Evolutionary conservation across 148 eudicot species (phyloP).

Genomic region (Simmondsia chinensis): DNA sequence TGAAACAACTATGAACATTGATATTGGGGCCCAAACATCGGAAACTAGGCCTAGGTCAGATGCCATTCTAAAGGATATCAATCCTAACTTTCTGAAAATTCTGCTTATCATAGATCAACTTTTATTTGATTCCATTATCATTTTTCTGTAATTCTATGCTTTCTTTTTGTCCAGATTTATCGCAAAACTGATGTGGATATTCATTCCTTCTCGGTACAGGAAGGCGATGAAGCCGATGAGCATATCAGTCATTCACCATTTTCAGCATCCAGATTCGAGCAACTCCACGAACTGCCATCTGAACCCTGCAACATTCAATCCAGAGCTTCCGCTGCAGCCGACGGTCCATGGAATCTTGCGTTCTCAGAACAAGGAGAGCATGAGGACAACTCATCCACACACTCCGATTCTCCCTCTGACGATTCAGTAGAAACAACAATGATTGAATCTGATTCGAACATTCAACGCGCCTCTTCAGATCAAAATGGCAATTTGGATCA

Average conservation of each 20-base stretch:
- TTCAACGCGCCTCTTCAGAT: neutral
- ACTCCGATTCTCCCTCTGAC: slow-evolving; percentile 26
- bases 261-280: slow-evolving; percentile 18
- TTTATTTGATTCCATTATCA: too few species aligned
- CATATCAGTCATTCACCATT: slow-evolving; percentile 19
- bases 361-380: slow-evolving; percentile 13
- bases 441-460: slow-evolving; percentile 5
- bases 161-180: neutral
- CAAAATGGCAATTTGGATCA: slow-evolving; percentile 14
- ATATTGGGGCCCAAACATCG: too few species aligned
- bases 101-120: too few species aligned
- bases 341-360: slow-evolving; percentile 20
- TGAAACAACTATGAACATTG: too few species aligned
- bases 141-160: too few species aligned
- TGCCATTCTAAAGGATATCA: too few species aligned
- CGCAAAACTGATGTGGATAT: slow-evolving; percentile 11
- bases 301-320: slow-evolving; percentile 25
- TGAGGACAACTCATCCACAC: slow-evolving; percentile 24
- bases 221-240: slow-evolving; percentile 32
- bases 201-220: slow-evolving; percentile 29
- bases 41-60: too few species aligned
- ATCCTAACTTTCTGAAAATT: too few species aligned
- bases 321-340: slow-evolving; percentile 21
- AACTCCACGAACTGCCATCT: slow-evolving; percentile 13
- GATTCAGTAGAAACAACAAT: slow-evolving; percentile 24